Conservation (phyloP, 2,329 filamentous ascomycete species). For the Penicillium freii region DNA sequence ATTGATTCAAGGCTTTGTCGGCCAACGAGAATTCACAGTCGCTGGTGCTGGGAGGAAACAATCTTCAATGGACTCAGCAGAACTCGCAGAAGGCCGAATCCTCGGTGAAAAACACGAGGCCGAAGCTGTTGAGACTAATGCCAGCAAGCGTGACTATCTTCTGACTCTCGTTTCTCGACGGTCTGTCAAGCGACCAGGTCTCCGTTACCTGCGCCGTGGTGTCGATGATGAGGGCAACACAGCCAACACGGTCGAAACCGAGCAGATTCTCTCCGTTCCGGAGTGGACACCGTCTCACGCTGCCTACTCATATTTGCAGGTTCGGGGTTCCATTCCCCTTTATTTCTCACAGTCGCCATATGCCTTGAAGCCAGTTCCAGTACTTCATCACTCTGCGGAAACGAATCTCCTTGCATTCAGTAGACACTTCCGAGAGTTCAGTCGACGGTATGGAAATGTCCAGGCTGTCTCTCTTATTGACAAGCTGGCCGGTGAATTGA, state of each 20-base stretch:
- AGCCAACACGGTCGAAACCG: conserved; percentile 91
- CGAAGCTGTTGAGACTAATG: conserved; percentile 27
- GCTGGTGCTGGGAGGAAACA: conserved; percentile 44
- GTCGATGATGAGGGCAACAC: conserved; percentile 85
- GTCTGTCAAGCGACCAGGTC: conserved; percentile 78
- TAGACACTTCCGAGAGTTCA: conserved; percentile 72
- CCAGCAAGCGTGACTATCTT: conserved; percentile 56
- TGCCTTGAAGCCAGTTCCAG: conserved; percentile 81
- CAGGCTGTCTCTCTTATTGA: conserved; percentile 85
- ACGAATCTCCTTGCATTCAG: conserved; percentile 76
- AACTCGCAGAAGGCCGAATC: conserved; percentile 29
- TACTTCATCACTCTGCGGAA: conserved; percentile 75
- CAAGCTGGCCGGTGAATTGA: conserved; percentile 76
- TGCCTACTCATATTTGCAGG: conserved; percentile 80
- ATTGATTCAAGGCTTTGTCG: conserved; percentile 90
- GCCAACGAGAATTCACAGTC: conserved; percentile 76
- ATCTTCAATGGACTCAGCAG: conserved; percentile 10
- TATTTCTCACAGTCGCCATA: conserved; percentile 96
- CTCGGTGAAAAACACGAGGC: conserved; percentile 45
- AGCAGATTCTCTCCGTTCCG: conserved; percentile 79
- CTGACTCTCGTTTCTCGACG: conserved; percentile 91
- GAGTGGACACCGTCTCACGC: conserved; percentile 62
- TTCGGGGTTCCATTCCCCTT: conserved; percentile 85
- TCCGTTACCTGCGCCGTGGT: conserved; percentile 86
- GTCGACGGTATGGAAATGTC: conserved; percentile 68